Percentiles rank a stretch among this genome's conserved stretches.
These are phyloP conservation scores for Basidioascus undulatus DNA, from an alignment of 768 basidiomycete species.

Conservation along the genomic window DNA sequence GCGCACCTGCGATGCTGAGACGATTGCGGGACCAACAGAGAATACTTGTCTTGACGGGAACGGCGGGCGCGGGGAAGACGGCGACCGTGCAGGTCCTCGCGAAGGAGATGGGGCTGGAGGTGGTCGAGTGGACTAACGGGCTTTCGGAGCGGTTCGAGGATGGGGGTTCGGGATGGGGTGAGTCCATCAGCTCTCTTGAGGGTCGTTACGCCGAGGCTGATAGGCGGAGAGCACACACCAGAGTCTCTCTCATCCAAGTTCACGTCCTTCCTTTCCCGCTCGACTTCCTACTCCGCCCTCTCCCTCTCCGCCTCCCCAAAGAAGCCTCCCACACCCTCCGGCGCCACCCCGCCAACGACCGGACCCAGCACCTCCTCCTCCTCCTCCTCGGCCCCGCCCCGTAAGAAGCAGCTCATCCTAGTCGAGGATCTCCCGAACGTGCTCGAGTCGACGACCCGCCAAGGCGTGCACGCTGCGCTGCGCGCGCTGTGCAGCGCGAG, in stretches of 20 bases:
- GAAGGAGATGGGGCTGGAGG: conserved; percentile 45
- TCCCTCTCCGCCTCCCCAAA: not conserved
- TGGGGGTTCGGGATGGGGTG: not conserved
- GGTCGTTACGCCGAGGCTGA: not conserved
- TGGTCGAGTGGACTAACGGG: conserved; percentile 54
- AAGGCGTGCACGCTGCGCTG: conserved; percentile 46
- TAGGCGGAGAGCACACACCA: conserved; percentile 10
- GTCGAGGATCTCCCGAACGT: conserved; percentile 49
- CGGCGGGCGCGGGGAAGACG: conserved; percentile 77
- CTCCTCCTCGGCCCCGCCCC: not conserved
- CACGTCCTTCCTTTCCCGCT: conserved; percentile 42
- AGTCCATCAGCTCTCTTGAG: not conserved
- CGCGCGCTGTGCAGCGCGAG: conserved; percentile 27
- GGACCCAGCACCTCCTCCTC: not conserved
- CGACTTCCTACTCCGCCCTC: conserved; percentile 1
- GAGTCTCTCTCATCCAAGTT: conserved; percentile 27
- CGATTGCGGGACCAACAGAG: conserved; percentile 25
- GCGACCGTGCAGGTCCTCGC: conserved; percentile 54
- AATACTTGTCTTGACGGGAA: conserved; percentile 62
- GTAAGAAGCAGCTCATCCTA: conserved; percentile 10
- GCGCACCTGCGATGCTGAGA: not conserved
- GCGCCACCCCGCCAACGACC: not conserved
- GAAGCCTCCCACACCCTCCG: not conserved
- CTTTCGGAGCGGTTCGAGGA: conserved; percentile 4
- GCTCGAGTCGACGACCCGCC: conserved; percentile 40